These are phyloP conservation scores for Umbelopsis isabellina DNA, from an alignment of 192 early-diverging fungal genomes.

Conservation along the genomic window DNA sequence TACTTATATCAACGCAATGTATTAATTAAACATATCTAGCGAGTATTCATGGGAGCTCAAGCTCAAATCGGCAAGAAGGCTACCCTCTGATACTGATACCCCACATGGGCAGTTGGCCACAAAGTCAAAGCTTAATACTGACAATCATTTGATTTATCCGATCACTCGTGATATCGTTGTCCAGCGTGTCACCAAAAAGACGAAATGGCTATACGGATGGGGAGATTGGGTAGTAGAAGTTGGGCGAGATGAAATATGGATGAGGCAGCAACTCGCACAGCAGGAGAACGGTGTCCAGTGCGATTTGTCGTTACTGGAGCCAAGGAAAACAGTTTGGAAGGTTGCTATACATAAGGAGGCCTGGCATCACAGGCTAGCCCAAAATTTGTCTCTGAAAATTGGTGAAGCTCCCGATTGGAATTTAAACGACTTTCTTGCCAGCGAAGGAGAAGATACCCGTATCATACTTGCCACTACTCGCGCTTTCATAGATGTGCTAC, in stretches of 20 bases:
- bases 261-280: conserved; percentile 14
- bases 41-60: conserved; percentile 44
- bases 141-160: conserved; percentile 34
- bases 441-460: conserved; percentile 23
- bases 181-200: conserved; percentile 34
- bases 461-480: conserved; percentile 20
- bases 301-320: conserved; percentile 23
- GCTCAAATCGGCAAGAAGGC: conserved; percentile 34
- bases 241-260: conserved; percentile 45
- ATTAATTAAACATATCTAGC: conserved; percentile 15
- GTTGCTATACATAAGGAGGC: conserved; percentile 35
- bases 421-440: conserved; percentile 30
- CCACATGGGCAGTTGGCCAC: conserved; percentile 42
- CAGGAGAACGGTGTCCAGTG: conserved; percentile 23
- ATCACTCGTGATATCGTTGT: conserved; percentile 33
- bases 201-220: conserved; percentile 46
- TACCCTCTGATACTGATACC: conserved; percentile 30
- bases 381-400: conserved; percentile 35
- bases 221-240: conserved; percentile 44
- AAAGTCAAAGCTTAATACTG: conserved; percentile 25
- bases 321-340: conserved; percentile 23
- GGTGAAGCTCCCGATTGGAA: conserved; percentile 46
- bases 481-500: conserved; percentile 25
- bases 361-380: conserved; percentile 44
- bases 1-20: background rate